Conservation (phyloP, 192 early-diverging fungal species). For the Phlyctochytrium arcticum region DNA sequence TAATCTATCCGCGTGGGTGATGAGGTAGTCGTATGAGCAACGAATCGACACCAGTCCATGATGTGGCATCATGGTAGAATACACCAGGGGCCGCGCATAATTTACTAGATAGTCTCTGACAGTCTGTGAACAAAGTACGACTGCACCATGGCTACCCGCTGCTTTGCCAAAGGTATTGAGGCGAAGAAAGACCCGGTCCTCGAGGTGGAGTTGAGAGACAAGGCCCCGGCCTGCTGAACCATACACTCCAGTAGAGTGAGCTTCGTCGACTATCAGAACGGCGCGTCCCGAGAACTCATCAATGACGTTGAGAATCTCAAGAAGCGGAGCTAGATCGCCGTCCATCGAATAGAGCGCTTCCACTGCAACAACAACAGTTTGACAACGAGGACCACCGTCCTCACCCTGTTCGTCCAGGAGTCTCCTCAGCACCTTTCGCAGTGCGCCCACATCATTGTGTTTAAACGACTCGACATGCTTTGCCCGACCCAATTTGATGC, state of each 20-base stretch:
- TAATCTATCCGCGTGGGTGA: slow-evolving; percentile 42
- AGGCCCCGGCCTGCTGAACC: slow-evolving; percentile 67
- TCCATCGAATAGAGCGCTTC: slow-evolving; percentile 85
- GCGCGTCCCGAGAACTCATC: slow-evolving; percentile 43
- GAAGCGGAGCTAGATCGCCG: slow-evolving; percentile 67
- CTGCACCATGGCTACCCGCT: slow-evolving; percentile 76
- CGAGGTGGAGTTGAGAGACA: slow-evolving; percentile 57
- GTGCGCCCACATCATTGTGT: slow-evolving; percentile 64
- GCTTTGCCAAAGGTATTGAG: slow-evolving; percentile 84
- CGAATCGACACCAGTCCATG: slow-evolving; percentile 64
- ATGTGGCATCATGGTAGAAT: slow-evolving; percentile 70
- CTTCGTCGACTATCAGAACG: slow-evolving; percentile 76
- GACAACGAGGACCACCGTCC: slow-evolving; percentile 8
- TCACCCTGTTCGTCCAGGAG: slow-evolving; percentile 21
- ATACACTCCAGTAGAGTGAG: slow-evolving; percentile 76
- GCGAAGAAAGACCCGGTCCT: slow-evolving; percentile 65
- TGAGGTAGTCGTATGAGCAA: slow-evolving; percentile 61
- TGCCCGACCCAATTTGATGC: slow-evolving; percentile 52
- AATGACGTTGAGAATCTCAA: slow-evolving; percentile 50
- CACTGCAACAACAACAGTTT: slow-evolving; percentile 66
- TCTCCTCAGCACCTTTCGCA: slow-evolving; percentile 33
- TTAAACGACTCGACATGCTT: slow-evolving; percentile 41
- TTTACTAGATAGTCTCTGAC: slow-evolving; percentile 73
- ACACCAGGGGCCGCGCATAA: slow-evolving; percentile 76
- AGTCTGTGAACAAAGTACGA: slow-evolving; percentile 56